A percentile compares a stretch with the other conserved stretches of the same genome.
phyloP scores from a whole-genome alignment of 306 rosid species.

The Pterocarpus macrocarpus region DNA sequence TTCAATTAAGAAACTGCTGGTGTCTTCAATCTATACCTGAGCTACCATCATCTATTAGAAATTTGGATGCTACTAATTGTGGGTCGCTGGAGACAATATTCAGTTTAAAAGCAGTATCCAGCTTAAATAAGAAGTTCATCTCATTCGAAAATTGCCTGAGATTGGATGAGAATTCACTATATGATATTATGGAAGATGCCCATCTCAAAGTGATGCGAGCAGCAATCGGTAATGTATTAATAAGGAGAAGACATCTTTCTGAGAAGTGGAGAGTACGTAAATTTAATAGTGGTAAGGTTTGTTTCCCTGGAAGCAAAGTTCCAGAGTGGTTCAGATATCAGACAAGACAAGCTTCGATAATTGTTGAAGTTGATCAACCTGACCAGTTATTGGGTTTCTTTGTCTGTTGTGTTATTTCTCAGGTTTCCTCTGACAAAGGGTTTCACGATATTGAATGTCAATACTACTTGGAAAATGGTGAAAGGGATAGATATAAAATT shows the following conservation, averaged over 20 bases:
- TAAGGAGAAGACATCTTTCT: too few species aligned
- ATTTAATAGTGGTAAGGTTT: too few species aligned
- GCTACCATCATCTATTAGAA: not conserved
- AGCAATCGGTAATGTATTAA: too few species aligned
- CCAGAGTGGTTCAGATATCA: slow-evolving; percentile 9
- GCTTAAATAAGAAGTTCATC: not conserved
- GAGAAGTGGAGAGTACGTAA: too few species aligned
- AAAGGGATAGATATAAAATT: not conserved
- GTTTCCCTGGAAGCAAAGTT: not conserved
- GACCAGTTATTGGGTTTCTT: slow-evolving; percentile 4
- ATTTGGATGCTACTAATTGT: slow-evolving; percentile 30
- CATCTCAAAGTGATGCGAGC: not conserved
- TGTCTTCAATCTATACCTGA: slow-evolving; percentile 12
- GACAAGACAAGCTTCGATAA: slow-evolving; percentile 11
- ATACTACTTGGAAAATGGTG: not conserved
- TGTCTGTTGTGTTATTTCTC: slow-evolving; percentile 23
- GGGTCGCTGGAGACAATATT: not conserved
- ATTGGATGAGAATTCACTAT: not conserved
- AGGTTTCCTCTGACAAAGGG: too few species aligned
- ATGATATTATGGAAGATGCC: not conserved
- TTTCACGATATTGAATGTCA: not conserved
- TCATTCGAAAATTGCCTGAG: not conserved
- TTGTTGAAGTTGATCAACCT: not conserved
- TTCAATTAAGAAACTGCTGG: slow-evolving; percentile 13
- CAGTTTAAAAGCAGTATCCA: too few species aligned